Base-by-base conservation (phyloP, 2,329 filamentous ascomycete genomes). In the Dactylellina leptospora region DNA sequence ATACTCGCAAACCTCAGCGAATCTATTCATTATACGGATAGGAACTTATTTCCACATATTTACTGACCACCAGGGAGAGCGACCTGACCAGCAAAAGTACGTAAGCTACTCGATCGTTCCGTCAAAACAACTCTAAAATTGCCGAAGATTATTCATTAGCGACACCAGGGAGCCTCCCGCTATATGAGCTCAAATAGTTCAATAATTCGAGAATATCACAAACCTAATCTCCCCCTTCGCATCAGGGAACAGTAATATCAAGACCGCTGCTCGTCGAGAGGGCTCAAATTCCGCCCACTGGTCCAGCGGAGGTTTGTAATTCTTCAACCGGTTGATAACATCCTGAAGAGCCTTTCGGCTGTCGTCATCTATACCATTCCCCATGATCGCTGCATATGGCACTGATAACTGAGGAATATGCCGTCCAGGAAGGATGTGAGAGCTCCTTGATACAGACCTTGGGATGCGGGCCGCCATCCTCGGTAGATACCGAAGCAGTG, bases 231-330 rank as follows among this genome's bases (percentile, higher is more conserved):
- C 90, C 40, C 93, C 93, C 74, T 85, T 83, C 44, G 85, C 85
- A 80, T 97, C 93, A 33, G 92, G 91, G 79, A 95, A 97, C 1
- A 97, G 85, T 56, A 97, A 84, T 51, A 97, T 85, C 59, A 97
- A 82, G 40, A 97, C 93, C 22, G 93, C 93, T 11, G 93, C 93
- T 75, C 92, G 87, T 73, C 91, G 44, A n/a, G 68, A 72, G 16
- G 50, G 18, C 64, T 72, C 59, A 18, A 72, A 64, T 6, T 72
- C 68, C 33, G 64, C 53, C 68, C 68, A 72, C 28, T 72, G 68
- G 18, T 72, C 42, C 48, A 42, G 47, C 68, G 68, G 68, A 53
- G 68, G 68, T 72, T 72, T 72, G 54, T 72, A 72, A 25, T 60
- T 64, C 54, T 63, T 72, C 45, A 72, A 28, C 9, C 68, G 59